These are phyloP conservation scores for Ascochyta clinopodiicola DNA, from an alignment of 2,329 filamentous ascomycete genomes.

Conservation along the genomic window DNA sequence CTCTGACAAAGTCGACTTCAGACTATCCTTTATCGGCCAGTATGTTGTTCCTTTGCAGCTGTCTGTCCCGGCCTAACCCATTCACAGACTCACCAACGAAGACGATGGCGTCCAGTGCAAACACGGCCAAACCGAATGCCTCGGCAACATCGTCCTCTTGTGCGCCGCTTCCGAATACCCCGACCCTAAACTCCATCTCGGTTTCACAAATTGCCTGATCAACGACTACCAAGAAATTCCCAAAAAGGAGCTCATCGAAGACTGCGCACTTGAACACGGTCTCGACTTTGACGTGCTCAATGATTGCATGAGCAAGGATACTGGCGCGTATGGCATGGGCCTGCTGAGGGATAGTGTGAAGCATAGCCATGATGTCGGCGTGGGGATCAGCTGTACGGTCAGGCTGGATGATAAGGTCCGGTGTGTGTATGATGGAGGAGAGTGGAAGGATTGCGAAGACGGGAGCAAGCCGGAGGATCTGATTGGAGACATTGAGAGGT, in stretches of 20 bases:
- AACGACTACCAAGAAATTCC: constrained; percentile 80
- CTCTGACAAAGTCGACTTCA: constrained; percentile 86
- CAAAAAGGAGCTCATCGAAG: constrained; percentile 75
- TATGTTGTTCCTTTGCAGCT: constrained; percentile 49
- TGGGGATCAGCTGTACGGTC: constrained; percentile 57
- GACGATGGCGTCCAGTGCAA: constrained; percentile 86
- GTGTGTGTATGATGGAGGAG: constrained; percentile 79
- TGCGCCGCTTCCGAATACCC: constrained; percentile 85
- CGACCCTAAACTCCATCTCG: constrained; percentile 84
- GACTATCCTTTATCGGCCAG: constrained; percentile 86
- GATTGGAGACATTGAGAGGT: constrained; percentile 76
- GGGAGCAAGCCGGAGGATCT: constrained; percentile 74
- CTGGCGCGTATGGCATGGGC: constrained; percentile 72
- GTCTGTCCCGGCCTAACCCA: neutral
- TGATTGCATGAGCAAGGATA: constrained; percentile 77
- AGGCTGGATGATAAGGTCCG: constrained; percentile 78
- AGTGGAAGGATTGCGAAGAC: constrained; percentile 80
- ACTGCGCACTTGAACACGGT: constrained; percentile 89
- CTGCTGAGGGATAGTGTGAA: constrained; percentile 73
- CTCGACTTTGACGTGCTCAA: constrained; percentile 84
- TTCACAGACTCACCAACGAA: constrained; percentile 64
- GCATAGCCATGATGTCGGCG: constrained; percentile 61
- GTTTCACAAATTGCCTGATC: constrained; percentile 90
- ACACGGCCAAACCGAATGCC: constrained; percentile 88
- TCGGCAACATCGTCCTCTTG: constrained; percentile 93